Evolutionary conservation across 306 rosid genomes (phyloP), one percentile per base, ranked within the genome.

Genomic region (Vigna radiata): DNA sequence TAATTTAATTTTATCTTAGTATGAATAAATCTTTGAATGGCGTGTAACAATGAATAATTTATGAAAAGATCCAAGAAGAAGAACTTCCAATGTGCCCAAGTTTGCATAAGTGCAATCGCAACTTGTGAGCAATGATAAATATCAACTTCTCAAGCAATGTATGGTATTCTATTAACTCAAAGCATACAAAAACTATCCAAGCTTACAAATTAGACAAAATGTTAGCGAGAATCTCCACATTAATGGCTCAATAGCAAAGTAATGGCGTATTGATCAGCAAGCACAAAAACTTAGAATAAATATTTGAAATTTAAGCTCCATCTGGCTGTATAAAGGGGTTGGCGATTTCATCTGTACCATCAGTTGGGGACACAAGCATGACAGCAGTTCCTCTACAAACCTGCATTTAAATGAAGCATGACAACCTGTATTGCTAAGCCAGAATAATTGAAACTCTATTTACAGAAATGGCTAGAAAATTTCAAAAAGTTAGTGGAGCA

Each of bases 381-480:
- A 95, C 98, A 56, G 98, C 98, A 68, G 98, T 95, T 85, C 98
- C 98, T 83, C 98, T 89, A 64, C 98, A 95, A 63, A 92, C 97
- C 98, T 95, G 90, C 84, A 83, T 41, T 29, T 65, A 19, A 59
- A 60, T 8, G 25, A 39, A 29, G 0, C 31, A 65, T 19, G n/a
- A 27, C 31, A 27, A 27, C 4, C 4, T 47, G 13, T 60, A 68
- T 31, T 7, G 39, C 65, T 67, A 72, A 16, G 41, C 53, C 68
- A 27, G 31, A 48, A 63, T 58, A 29, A 66, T 41, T 50, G 49
- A 65, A 65, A 52, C 52, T 14, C 52, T 14, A 36, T 39, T 13
- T 1, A 47, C 8, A 16, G 48, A 48, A 13, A 72, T 41, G 25
- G 10, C 33, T 31, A 63, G 46, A 27, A 15, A 43, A 27, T 43